These are phyloP conservation scores for Thielaviopsis ethacetica DNA, from an alignment of 2,329 filamentous ascomycete species.

Conservation along the genomic window DNA sequence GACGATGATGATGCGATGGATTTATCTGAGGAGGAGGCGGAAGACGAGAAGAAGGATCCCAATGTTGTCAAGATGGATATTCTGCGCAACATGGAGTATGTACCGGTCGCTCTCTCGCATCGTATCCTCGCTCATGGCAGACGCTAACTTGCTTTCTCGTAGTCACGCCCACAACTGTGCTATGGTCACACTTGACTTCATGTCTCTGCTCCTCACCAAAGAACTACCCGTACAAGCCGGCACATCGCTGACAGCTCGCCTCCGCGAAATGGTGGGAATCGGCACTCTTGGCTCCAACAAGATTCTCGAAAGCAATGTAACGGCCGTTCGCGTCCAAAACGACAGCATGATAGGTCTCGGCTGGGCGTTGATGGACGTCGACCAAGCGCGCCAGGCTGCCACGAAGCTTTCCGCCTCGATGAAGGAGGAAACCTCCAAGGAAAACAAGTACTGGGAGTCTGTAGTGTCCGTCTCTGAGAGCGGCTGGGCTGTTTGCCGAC, in stretches of 20 bases:
- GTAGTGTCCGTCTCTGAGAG: conserved; percentile 64
- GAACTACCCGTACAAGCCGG: conserved; percentile 55
- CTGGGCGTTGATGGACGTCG: conserved; percentile 64
- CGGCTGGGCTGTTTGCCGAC: conserved; percentile 71
- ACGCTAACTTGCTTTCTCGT: conserved; percentile 12
- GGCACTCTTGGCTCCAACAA: conserved; percentile 58
- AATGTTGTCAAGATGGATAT: conserved; percentile 39
- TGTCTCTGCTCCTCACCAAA: conserved; percentile 73
- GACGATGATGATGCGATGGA: conserved; percentile 22
- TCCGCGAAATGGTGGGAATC: conserved; percentile 56
- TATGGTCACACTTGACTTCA: conserved; percentile 59
- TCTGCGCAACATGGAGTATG: conserved; percentile 40
- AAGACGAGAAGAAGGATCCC: conserved; percentile 26
- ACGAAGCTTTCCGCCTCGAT: conserved; percentile 55
- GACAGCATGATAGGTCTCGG: conserved; percentile 44
- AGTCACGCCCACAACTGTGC: conserved; percentile 40
- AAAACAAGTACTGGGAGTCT: conserved; percentile 80
- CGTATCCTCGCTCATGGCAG: not conserved
- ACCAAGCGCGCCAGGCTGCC: conserved; percentile 57
- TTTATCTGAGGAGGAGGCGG: conserved; percentile 24
- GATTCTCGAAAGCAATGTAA: conserved; percentile 42
- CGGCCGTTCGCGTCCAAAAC: conserved; percentile 37
- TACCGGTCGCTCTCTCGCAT: not conserved
- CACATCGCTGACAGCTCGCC: conserved; percentile 49
- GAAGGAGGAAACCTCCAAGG: conserved; percentile 59